Conservation (phyloP, 2,329 filamentous ascomycete genomes). For the Fusarium sulawesiense region DNA sequence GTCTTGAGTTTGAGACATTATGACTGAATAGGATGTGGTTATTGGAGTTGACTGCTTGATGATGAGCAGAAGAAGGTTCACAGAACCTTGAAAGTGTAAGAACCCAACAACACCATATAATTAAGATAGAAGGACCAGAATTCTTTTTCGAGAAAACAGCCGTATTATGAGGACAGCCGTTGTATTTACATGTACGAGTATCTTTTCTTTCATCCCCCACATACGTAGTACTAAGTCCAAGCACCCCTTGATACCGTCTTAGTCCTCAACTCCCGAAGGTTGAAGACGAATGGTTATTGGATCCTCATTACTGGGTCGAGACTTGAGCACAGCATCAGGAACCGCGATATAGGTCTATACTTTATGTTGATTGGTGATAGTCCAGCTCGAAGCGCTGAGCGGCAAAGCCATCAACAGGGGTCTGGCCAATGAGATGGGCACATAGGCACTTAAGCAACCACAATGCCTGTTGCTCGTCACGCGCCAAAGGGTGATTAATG, state of each 20-base stretch:
- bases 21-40: slow-evolving; percentile 17
- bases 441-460: slow-evolving; percentile 6
- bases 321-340: slow-evolving; percentile 30
- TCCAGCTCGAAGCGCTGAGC: slow-evolving; percentile 47
- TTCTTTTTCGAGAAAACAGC: background rate
- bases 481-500: slow-evolving; percentile 43
- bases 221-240: slow-evolving; percentile 14
- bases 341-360: slow-evolving; percentile 21
- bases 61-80: slow-evolving; percentile 25
- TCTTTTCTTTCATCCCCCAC: slow-evolving; percentile 31
- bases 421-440: slow-evolving; percentile 44
- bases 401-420: slow-evolving; percentile 34
- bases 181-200: slow-evolving; percentile 42
- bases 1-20: slow-evolving; percentile 56
- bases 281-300: slow-evolving; percentile 39
- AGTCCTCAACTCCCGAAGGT: slow-evolving; percentile 24
- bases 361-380: slow-evolving; percentile 46
- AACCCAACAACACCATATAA: slow-evolving; percentile 20
- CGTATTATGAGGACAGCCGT: slow-evolving; percentile 33
- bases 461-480: slow-evolving; percentile 37
- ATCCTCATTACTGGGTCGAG: slow-evolving; percentile 28
- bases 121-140: slow-evolving; percentile 2
- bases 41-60: slow-evolving; percentile 5
- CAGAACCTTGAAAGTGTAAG: slow-evolving; percentile 34
- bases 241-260: slow-evolving; percentile 32